Percentiles rank a stretch among this genome's conserved stretches.
These are phyloP conservation scores for Macaranga tanarius DNA, from an alignment of 441 rosid species.

Conservation along the genomic window DNA sequence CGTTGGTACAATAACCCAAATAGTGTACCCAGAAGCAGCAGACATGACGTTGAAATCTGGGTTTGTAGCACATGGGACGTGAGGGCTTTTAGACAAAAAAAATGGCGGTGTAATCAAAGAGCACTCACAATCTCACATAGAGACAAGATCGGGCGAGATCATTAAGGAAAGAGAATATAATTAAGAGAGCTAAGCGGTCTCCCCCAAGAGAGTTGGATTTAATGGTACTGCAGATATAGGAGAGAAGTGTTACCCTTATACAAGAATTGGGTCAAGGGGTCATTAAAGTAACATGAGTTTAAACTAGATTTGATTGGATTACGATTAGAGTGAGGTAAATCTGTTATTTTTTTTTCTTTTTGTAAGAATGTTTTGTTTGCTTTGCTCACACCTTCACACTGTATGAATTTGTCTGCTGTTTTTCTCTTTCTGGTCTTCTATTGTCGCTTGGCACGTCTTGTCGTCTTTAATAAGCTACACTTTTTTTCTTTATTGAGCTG, in stretches of 20 bases:
- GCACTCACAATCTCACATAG: not conserved
- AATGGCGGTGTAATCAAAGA: constrained; percentile 11
- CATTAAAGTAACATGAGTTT: no score
- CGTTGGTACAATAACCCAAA: not conserved
- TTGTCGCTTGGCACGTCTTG: not conserved
- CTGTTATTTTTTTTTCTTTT: not conserved
- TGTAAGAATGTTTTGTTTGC: not conserved
- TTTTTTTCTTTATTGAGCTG: no score
- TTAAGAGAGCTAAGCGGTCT: not conserved
- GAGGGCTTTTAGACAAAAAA: not conserved
- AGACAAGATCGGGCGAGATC: not conserved
- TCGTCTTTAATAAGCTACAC: no score
- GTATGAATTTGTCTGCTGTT: not conserved
- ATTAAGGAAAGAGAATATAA: not conserved
- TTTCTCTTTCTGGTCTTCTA: not conserved
- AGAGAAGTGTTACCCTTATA: no score
- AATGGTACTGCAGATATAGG: not conserved
- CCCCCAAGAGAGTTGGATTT: not conserved
- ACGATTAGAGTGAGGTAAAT: no score
- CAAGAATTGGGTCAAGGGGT: no score
- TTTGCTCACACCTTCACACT: not conserved
- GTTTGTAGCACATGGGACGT: constrained; percentile 16
- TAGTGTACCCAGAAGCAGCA: not conserved
- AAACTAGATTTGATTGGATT: no score
- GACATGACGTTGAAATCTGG: not conserved